These are phyloP conservation scores for Maudiozyma saulgeensis DNA, from an alignment of 805 yeast species.

Conservation along the genomic window DNA sequence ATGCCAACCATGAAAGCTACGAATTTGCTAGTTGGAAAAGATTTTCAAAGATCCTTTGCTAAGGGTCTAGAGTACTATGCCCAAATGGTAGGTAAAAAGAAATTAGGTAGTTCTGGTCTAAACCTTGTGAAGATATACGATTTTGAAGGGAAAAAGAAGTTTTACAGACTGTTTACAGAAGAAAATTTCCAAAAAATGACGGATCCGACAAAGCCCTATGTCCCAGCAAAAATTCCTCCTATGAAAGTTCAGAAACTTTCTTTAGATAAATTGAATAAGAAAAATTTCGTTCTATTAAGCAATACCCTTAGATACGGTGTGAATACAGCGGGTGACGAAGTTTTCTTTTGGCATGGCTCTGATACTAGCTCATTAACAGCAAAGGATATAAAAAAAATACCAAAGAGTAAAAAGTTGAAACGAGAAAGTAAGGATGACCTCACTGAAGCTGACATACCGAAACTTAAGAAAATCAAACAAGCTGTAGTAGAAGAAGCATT, in stretches of 20 bases:
- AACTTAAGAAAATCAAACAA: background rate
- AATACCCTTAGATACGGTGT: slow-evolving; percentile 21
- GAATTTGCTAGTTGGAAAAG: slow-evolving; percentile 42
- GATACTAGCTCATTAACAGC: slow-evolving; percentile 12
- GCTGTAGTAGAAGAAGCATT: background rate
- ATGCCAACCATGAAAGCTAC: slow-evolving; percentile 49
- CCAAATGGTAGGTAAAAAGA: slow-evolving; percentile 31
- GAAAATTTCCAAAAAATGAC: slow-evolving; percentile 30
- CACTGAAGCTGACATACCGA: background rate
- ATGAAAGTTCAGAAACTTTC: slow-evolving; percentile 6
- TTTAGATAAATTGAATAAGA: slow-evolving; percentile 16
- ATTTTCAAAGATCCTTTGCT: slow-evolving; percentile 42
- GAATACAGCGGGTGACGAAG: slow-evolving; percentile 11
- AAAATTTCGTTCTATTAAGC: slow-evolving; percentile 21
- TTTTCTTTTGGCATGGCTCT: slow-evolving; percentile 29
- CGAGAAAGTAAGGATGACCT: slow-evolving; percentile 1
- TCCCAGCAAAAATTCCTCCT: slow-evolving; percentile 12
- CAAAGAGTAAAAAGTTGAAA: slow-evolving; percentile 7
- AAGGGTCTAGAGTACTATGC: slow-evolving; percentile 43
- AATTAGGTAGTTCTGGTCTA: slow-evolving; percentile 25
- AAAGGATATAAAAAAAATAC: slow-evolving; percentile 4
- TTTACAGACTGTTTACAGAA: slow-evolving; percentile 53
- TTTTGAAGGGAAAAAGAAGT: slow-evolving; percentile 64
- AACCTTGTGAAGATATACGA: slow-evolving; percentile 55
- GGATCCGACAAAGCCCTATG: slow-evolving; percentile 15